These are phyloP conservation scores for Rosa chinensis DNA, from an alignment of 306 rosid species.

Conservation along the genomic window DNA sequence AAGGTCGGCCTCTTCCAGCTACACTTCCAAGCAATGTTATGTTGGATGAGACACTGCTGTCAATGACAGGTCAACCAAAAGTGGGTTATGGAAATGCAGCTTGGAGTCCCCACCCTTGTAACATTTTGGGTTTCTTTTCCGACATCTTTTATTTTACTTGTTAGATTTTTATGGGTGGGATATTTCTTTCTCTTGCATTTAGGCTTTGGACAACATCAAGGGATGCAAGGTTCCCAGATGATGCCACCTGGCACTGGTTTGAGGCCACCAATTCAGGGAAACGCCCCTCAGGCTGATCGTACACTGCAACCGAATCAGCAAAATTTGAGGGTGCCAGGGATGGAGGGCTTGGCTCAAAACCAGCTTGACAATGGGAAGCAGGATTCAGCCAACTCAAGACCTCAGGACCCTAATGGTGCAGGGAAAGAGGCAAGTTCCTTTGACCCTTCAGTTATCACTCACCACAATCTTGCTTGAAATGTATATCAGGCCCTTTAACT, in stretches of 20 bases:
- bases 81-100: constrained; percentile 54
- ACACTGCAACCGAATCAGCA: constrained; percentile 54
- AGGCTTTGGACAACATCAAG: constrained; percentile 85
- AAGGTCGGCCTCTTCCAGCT: constrained; percentile 80
- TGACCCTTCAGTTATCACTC: constrained; percentile 31
- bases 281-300: constrained; percentile 40
- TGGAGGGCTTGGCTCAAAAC: constrained; percentile 57
- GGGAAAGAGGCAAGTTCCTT: constrained; percentile 55
- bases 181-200: constrained; percentile 15
- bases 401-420: constrained; percentile 40
- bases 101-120: constrained; percentile 68
- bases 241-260: constrained; percentile 49
- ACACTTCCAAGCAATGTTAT: constrained; percentile 67
- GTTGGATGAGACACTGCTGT: constrained; percentile 71
- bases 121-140: constrained; percentile 16
- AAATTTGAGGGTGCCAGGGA: constrained; percentile 45
- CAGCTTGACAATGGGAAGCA: constrained; percentile 46
- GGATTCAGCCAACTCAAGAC: constrained; percentile 35
- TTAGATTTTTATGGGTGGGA: constrained; percentile 22
- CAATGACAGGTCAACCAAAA: constrained; percentile 82
- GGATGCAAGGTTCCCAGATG: constrained; percentile 51
- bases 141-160: constrained; percentile 14
- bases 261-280: constrained; percentile 52
- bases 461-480: constrained; percentile 18
- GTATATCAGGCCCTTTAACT: background rate